Percentiles rank a stretch among this genome's conserved stretches.
Evolutionary conservation across 2,329 filamentous ascomycete genomes (phyloP).

Genomic region (Neofusicoccum umdonicola): DNA sequence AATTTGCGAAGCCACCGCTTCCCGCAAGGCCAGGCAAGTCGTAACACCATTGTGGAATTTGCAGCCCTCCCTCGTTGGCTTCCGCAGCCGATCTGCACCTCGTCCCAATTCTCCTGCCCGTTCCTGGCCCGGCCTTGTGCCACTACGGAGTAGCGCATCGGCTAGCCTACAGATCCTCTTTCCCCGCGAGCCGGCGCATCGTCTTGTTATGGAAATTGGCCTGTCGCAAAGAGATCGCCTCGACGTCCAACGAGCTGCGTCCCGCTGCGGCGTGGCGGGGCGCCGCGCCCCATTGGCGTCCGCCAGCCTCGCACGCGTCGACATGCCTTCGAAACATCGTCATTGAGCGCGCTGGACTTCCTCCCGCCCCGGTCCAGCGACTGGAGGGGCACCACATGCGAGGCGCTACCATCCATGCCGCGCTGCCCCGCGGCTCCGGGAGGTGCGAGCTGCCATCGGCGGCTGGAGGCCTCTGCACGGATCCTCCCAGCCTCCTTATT

Average conservation of each 20-base stretch:
- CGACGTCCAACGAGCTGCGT: conserved; percentile 6
- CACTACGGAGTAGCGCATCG: conserved; percentile 14
- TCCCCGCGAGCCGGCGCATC: conserved; percentile 16
- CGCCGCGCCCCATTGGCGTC: conserved; percentile 3
- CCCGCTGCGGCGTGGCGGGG: conserved; percentile 10
- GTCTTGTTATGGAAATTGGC: conserved; percentile 9
- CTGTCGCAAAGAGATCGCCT: conserved; percentile 16
- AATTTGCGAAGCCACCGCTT: conserved; percentile 13
- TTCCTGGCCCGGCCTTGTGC: conserved; percentile 16
- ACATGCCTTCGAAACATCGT: conserved; percentile 2
- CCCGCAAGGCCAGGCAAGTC: conserved; percentile 9
- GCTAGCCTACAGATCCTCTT: conserved; percentile 15
- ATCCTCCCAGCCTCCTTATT: conserved; percentile 12
- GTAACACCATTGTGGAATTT: conserved; percentile 12
- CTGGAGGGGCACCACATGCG: not conserved
- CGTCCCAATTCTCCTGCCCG: conserved; percentile 13
- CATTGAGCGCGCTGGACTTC: not conserved
- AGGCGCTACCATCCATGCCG: not conserved
- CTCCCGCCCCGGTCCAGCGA: not conserved
- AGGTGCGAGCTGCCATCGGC: not conserved
- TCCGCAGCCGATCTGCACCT: conserved; percentile 12
- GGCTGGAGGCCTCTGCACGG: not conserved
- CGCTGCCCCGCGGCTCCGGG: conserved; percentile 1
- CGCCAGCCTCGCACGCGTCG: not conserved
- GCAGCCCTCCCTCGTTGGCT: conserved; percentile 3